Conservation (phyloP, 495 filamentous ascomycete genomes). For the Bacidia rubella region DNA sequence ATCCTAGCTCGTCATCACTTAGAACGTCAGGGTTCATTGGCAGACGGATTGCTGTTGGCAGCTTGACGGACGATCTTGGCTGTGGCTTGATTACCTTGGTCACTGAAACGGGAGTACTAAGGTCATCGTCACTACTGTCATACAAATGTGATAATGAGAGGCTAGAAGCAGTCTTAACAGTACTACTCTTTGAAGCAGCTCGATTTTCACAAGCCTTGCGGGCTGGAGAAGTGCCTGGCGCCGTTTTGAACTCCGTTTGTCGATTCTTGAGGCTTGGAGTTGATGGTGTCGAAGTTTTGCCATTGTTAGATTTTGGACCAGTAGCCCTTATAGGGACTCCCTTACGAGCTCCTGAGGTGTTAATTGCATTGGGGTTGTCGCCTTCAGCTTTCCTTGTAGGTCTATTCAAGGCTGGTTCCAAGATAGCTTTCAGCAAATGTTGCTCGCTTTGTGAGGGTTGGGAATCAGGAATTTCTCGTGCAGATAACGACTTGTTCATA, state of each 20-base stretch:
- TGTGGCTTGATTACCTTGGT: not conserved
- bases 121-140: conserved; percentile 4
- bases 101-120: not conserved
- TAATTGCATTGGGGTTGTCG: not conserved
- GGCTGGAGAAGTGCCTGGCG: not conserved
- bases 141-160: not conserved
- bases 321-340: not conserved
- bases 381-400: not conserved
- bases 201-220: too few species aligned
- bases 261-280: not conserved
- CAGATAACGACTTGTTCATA: not conserved
- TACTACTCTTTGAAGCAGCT: not conserved
- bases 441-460: conserved; percentile 1
- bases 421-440: not conserved
- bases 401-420: not conserved
- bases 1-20: conserved; percentile 4
- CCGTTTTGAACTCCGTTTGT: not conserved
- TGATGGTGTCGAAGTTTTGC: not conserved
- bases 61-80: not conserved
- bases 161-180: not conserved
- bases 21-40: not conserved
- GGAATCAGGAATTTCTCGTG: conserved; percentile 11
- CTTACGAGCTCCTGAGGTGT: not conserved
- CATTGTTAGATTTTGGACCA: not conserved
- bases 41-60: not conserved